Evolutionary conservation across 1,139 yeast species (phyloP), one percentile per base, ranked within the genome.

Genomic region (Dujonia santamariae): DNA sequence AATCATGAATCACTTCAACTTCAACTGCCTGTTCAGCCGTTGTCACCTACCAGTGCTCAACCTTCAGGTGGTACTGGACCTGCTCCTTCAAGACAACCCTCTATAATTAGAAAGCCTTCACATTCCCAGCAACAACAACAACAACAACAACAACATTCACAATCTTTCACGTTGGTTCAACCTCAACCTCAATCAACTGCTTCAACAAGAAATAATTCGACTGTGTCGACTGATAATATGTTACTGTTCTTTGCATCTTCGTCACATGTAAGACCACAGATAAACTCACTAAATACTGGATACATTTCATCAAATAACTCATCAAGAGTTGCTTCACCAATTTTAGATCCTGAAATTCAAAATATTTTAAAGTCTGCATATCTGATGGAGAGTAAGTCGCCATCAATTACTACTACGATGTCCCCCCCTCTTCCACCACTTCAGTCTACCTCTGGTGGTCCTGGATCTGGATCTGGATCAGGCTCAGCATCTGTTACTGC

Each of bases 321-420:
- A 7, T 41, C 48, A 4, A 24, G 47, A 13, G 41, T 42, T 5
- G 31, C 42, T 23, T 45, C 50, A 8, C 48, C 48, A 6, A 35
- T 30, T 1, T 17, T 36, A 14, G 46, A 42, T 11, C 21, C 32
- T 17, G 32, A 46, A 2, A 33, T 28, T 7, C 35, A 4, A 31
- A 21, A 17, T 24, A 32, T 12, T 22, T 24, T 23, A 19, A 34
- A 30, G 19, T n/a, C 24, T 20, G 17, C 35, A 9, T 34, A 29
- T 15, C 35, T 34, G 37, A 7, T 34, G 13, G 19, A 19, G 8
- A 19, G 16, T 31, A 7, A 24, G 7, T 30, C 32, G 12, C 20
- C 45, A 2, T 37, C 43, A 14, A 25, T 40, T 3, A 39, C 38
- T 8, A 7, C 15, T 26, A 23, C 17, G 13, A 30, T 12, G 12